Base-by-base conservation (phyloP, 2,329 filamentous ascomycete genomes). In the Chaetomium sp. region DNA sequence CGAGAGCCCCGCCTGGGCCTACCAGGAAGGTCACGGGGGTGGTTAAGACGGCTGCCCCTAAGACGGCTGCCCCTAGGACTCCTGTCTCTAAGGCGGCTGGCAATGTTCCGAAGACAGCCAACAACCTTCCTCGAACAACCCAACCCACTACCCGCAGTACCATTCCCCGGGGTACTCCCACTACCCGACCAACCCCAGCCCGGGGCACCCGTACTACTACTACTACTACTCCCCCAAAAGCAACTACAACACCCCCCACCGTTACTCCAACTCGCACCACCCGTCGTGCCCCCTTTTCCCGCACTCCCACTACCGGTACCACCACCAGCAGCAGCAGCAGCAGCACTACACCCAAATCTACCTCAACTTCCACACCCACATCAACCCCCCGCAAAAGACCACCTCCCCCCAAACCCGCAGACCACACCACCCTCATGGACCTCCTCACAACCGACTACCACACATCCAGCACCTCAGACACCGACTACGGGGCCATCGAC, bases 401-500 rank as follows among this genome's bases (percentile, higher is more conserved):
- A 4, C 33, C 42, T 19, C 6, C 37, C 32, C 38, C 34, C 6
- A 27, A 27, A 27, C 19, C 37, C 14, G 10, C 36, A 4, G n/a
- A 41, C 27, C 35, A 43, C 47, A n/a, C 40, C 41, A 34, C 44
- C 14, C 36, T 56, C 4, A 7, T 49, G 41, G 47, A 54, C 32
- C 6, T 43, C 6, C 38, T 32, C 36, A 35, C 48, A 5, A 27
- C 43, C 47, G 48, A 56, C 14, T 54, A 53, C 53, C 6, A 52
- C 12, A 44, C 41, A n/a, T 14, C 47, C 11, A 35, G 44, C 27
- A 43, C 45, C 4, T 36, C 56, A 42, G 62, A 64, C 38, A 47
- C 55, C 47, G 61, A 64, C 44, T 64, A 61, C 52, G 56, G 59
- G 11, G 55, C 58, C 19, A 36, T 52, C 11, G 45, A 59, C 47